A percentile compares a stretch with the other conserved stretches of the same genome.
Evolutionary conservation across 805 yeast genomes (phyloP).

Genomic region (Spathaspora gorwiae): DNA sequence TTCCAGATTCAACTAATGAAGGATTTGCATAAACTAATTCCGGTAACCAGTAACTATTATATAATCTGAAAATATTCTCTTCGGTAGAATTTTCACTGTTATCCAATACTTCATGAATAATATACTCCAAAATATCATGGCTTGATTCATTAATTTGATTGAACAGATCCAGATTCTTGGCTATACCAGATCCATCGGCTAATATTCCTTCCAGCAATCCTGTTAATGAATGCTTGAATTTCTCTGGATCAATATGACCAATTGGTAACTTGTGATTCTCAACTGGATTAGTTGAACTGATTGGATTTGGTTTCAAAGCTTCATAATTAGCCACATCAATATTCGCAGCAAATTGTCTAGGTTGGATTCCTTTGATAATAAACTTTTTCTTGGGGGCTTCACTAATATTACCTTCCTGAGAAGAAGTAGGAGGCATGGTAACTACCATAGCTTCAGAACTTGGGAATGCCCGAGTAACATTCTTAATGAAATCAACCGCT

Average conservation of each 20-base stretch:
- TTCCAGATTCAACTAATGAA: slow-evolving; percentile 29
- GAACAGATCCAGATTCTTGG: slow-evolving; percentile 11
- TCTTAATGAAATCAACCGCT: slow-evolving; percentile 94
- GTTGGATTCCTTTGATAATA: slow-evolving; percentile 91
- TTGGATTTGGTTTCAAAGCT: slow-evolving; percentile 27
- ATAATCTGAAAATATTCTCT: slow-evolving; percentile 27
- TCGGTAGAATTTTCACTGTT: slow-evolving; percentile 13
- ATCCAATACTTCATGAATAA: slow-evolving; percentile 24
- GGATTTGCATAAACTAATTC: slow-evolving; percentile 39
- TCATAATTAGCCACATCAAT: slow-evolving; percentile 42
- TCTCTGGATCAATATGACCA: slow-evolving; percentile 33
- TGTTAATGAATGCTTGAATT: slow-evolving; percentile 25
- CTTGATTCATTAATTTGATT: slow-evolving; percentile 27
- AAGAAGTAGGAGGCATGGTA: slow-evolving; percentile 41
- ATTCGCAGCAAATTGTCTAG: slow-evolving; percentile 58
- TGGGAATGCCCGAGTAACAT: slow-evolving; percentile 84
- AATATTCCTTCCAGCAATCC: slow-evolving; percentile 15
- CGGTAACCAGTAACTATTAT: slow-evolving; percentile 38
- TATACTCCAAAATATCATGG: slow-evolving; percentile 29
- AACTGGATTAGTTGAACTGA: slow-evolving; percentile 8
- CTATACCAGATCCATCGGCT: slow-evolving; percentile 15
- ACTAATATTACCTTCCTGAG: neutral
- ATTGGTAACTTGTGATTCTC: slow-evolving; percentile 22
- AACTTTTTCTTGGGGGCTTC: slow-evolving; percentile 67
- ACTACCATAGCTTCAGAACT: slow-evolving; percentile 92